Conservation (phyloP, 2,329 filamentous ascomycete species). For the Cladorrhinum sp. region DNA sequence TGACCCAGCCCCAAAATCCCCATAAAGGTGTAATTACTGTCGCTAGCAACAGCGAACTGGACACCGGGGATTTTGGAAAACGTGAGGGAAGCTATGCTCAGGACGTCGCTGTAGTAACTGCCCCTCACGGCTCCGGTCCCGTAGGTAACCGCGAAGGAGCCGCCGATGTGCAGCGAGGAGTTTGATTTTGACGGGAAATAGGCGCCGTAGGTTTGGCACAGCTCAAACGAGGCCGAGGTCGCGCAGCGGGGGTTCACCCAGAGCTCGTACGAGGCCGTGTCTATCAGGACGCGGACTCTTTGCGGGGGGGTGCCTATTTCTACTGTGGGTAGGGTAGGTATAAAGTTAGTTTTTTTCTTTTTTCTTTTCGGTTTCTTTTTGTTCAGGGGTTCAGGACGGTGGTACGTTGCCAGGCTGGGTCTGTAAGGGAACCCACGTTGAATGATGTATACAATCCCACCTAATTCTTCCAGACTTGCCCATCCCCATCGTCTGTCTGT, state of each 20-base stretch:
- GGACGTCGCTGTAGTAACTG: slow-evolving; percentile 33
- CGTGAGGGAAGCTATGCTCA: slow-evolving; percentile 33
- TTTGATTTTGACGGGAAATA: slow-evolving; percentile 34
- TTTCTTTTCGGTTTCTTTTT: too few species aligned
- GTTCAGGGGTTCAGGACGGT: not conserved
- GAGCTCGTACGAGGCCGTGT: slow-evolving; percentile 39
- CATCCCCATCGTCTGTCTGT: slow-evolving; percentile 24
- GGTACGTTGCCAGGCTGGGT: too few species aligned
- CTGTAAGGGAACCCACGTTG: slow-evolving; percentile 34
- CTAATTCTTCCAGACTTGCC: slow-evolving; percentile 24
- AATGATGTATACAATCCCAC: slow-evolving; percentile 36
- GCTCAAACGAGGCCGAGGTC: slow-evolving; percentile 31
- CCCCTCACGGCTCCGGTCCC: slow-evolving; percentile 35
- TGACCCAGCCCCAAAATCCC: slow-evolving; percentile 39
- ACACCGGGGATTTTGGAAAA: slow-evolving; percentile 32
- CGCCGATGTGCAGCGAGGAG: slow-evolving; percentile 29
- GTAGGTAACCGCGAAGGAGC: slow-evolving; percentile 31
- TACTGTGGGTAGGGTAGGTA: slow-evolving; percentile 29
- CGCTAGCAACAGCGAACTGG: slow-evolving; percentile 36
- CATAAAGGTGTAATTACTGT: slow-evolving; percentile 37
- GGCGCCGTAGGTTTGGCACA: slow-evolving; percentile 34
- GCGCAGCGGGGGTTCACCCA: slow-evolving; percentile 38
- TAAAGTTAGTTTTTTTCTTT: too few species aligned
- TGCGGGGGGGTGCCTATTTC: slow-evolving; percentile 37
- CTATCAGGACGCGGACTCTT: slow-evolving; percentile 35